A percentile compares a stretch with the other conserved stretches of the same genome.
Evolutionary conservation across 208 protist genomes (phyloP).

Genomic region (Angomonas ambiguus): DNA sequence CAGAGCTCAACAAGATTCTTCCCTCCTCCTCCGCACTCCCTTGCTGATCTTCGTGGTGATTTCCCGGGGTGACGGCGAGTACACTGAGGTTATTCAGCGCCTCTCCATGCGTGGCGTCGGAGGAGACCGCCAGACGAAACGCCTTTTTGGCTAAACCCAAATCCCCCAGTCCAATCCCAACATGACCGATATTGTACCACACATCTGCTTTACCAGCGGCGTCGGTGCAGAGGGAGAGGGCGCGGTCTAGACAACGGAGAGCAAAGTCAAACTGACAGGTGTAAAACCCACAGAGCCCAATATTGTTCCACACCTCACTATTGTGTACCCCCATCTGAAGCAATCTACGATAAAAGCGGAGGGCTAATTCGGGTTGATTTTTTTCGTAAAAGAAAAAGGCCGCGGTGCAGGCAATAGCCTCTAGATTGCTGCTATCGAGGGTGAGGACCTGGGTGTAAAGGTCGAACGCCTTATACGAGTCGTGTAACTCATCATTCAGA

Average conservation of each 20-base stretch:
- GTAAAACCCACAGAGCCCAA: slow-evolving; percentile 94
- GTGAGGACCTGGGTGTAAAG: slow-evolving; percentile 81
- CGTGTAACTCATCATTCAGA: slow-evolving; percentile 88
- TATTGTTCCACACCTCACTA: slow-evolving; percentile 94
- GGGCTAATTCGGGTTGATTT: slow-evolving; percentile 91
- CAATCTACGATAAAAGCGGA: slow-evolving; percentile 92
- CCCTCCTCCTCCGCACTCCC: slow-evolving; percentile 29
- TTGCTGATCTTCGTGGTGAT: slow-evolving; percentile 2
- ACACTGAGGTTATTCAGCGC: slow-evolving; percentile 94
- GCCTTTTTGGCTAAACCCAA: slow-evolving; percentile 85
- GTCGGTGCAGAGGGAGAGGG: slow-evolving; percentile 63
- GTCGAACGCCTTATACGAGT: slow-evolving; percentile 68
- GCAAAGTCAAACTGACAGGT: slow-evolving; percentile 92
- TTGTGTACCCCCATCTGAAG: slow-evolving; percentile 93
- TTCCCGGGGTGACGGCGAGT: slow-evolving; percentile 67
- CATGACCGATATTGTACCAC: slow-evolving; percentile 96
- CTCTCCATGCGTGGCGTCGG: slow-evolving; percentile 90
- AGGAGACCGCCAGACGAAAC: slow-evolving; percentile 86
- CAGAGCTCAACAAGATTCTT: slow-evolving; percentile 60
- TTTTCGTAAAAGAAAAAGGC: slow-evolving; percentile 92
- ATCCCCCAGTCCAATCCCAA: slow-evolving; percentile 92
- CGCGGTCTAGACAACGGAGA: slow-evolving; percentile 90
- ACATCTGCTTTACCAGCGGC: slow-evolving; percentile 78
- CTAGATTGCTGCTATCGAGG: slow-evolving; percentile 90
- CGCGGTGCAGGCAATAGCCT: slow-evolving; percentile 93